These are phyloP conservation scores for Aspergillus sp. DNA, from an alignment of 2,329 filamentous ascomycete species.

Conservation along the genomic window DNA sequence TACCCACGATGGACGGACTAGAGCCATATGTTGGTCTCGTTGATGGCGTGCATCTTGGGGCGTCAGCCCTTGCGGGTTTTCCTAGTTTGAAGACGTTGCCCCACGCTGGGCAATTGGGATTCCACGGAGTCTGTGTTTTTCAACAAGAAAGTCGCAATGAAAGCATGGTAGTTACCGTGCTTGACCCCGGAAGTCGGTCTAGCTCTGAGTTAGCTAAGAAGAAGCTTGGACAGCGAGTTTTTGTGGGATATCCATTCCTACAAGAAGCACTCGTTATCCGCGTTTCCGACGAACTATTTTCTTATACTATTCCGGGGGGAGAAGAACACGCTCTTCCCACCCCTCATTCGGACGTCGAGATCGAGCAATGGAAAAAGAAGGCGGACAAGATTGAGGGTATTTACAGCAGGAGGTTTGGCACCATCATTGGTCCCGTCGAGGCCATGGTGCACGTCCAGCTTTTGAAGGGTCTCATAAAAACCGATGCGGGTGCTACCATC, in stretches of 20 bases:
- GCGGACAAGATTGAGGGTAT: constrained; percentile 77
- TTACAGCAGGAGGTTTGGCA: constrained; percentile 89
- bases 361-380: constrained; percentile 81
- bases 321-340: constrained; percentile 64
- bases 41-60: constrained; percentile 77
- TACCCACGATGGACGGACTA: constrained; percentile 87
- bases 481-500: constrained; percentile 82
- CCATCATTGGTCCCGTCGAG: constrained; percentile 82
- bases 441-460: constrained; percentile 90
- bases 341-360: constrained; percentile 73
- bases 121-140: constrained; percentile 91
- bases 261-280: constrained; percentile 88
- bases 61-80: constrained; percentile 86
- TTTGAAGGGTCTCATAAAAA: constrained; percentile 86
- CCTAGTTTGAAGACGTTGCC: constrained; percentile 84
- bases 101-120: constrained; percentile 77
- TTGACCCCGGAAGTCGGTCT: constrained; percentile 69
- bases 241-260: constrained; percentile 91
- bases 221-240: constrained; percentile 81
- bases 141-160: constrained; percentile 94
- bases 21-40: constrained; percentile 82
- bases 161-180: constrained; percentile 87
- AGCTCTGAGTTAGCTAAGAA: constrained; percentile 70
- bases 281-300: constrained; percentile 91
- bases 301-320: constrained; percentile 71